Conservation (phyloP, 2,329 filamentous ascomycete species). For the Ophiostoma piceae region DNA sequence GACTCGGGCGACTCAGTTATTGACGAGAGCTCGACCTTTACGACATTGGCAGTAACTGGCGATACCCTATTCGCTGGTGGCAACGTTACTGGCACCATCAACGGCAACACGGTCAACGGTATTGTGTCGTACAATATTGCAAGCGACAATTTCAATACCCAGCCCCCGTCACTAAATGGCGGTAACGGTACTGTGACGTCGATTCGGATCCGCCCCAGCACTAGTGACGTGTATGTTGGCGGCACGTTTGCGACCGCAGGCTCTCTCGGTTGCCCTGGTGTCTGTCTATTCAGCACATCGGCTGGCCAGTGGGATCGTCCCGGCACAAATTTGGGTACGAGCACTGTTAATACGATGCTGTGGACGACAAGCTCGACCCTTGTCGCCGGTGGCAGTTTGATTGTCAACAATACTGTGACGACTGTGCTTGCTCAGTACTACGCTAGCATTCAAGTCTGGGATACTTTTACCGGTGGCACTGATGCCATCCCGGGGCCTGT, state of each 20-base stretch:
- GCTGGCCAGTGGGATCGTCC: constrained; percentile 74
- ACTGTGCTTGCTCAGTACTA: constrained; percentile 71
- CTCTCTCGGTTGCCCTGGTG: constrained; percentile 70
- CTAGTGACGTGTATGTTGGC: constrained; percentile 74
- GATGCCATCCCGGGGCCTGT: constrained; percentile 70
- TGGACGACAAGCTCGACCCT: constrained; percentile 71
- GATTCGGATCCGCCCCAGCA: constrained; percentile 66
- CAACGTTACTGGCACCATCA: constrained; percentile 64
- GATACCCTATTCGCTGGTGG: constrained; percentile 79
- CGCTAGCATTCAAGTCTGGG: constrained; percentile 61
- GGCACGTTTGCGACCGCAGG: constrained; percentile 81
- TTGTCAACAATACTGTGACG: constrained; percentile 54
- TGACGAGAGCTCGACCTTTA: constrained; percentile 67
- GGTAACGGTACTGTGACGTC: constrained; percentile 66
- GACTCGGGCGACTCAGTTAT: constrained; percentile 57
- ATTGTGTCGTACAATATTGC: constrained; percentile 74
- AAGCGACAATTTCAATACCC: constrained; percentile 57
- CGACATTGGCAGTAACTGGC: constrained; percentile 61
- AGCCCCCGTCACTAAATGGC: constrained; percentile 72
- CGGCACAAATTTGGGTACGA: constrained; percentile 60
- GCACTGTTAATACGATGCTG: constrained; percentile 64
- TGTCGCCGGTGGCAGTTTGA: constrained; percentile 72
- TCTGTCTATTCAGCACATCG: constrained; percentile 73
- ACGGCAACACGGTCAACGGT: constrained; percentile 60
- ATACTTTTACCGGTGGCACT: constrained; percentile 54